Evolutionary conservation across 2,329 filamentous ascomycete genomes (phyloP), one percentile per base, ranked within the genome.

Genomic region (Fusarium metavorans): DNA sequence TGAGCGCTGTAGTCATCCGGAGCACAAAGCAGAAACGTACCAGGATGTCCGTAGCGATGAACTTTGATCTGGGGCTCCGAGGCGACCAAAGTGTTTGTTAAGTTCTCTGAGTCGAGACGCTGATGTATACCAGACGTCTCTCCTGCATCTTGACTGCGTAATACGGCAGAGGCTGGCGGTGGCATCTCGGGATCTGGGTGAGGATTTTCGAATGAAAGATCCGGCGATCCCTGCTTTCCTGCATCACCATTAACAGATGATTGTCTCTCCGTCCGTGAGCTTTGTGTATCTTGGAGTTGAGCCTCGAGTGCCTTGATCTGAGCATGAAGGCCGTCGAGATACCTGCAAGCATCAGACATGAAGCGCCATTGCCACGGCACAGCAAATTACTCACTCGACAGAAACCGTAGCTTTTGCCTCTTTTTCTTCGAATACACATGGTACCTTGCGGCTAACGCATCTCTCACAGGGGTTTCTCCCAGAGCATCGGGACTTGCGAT

Each of bases 61-160:
- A 76, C 67, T 34, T 76, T 76, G 5, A 76, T 74, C 13, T 76
- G 73, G 8, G 73, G 73, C 8, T 74, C 73, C 4, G 70, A 76
- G 7, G 70, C 58, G 0, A 76, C 73, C 6, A 76, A 30, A 5
- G 73, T 64, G n/a, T 76, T 76, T 14, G 67, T 76, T 10, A 76
- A 34, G 18, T 58, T 35, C 20, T 66, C 68, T 3, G 63, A 43
- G 4, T 52, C 73, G 3, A 39, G 32, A 14, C 37, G 37, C 57
- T 67, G 50, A 4, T 14, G 7, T 6, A 23, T 18, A n/a, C 13
- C 58, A 27, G 54, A 30, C 43, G 41, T 25, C 37, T 4, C 35
- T n/a, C 5, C 2, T 18, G 25, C 5, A 23, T 34, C 18, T 20
- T 13, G 13, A 8, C 2, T 16, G 41, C n/a, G 10, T 18, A 14